A percentile compares a stretch with the other conserved stretches of the same genome.
These are phyloP conservation scores for Pistacia atlantica DNA, from an alignment of 345 rosid species.

Conservation along the genomic window DNA sequence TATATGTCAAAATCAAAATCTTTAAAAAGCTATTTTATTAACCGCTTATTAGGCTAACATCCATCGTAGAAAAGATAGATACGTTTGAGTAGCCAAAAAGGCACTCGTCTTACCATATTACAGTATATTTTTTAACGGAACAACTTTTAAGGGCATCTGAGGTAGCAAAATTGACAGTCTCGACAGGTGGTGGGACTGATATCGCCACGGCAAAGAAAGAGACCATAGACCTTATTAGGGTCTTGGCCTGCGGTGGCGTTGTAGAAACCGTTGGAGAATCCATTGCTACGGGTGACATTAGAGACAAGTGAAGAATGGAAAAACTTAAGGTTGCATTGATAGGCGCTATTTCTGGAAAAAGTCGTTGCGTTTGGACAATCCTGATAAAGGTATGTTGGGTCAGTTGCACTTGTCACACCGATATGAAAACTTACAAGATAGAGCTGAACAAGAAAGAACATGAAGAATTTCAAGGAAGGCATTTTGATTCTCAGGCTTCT, in stretches of 20 bases:
- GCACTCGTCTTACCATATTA: slow-evolving; percentile 51
- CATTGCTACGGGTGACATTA: slow-evolving; percentile 23
- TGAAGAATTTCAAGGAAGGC: neutral
- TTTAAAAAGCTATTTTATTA: too few relatives aligned
- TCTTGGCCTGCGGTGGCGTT: slow-evolving; percentile 38
- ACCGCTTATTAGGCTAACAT: too few relatives aligned
- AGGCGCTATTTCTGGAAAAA: slow-evolving; percentile 32
- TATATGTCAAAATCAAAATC: slow-evolving; percentile 25
- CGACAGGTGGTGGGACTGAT: slow-evolving; percentile 24
- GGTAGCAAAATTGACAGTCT: slow-evolving; percentile 25
- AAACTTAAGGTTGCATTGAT: slow-evolving; percentile 39
- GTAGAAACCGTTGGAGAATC: slow-evolving; percentile 28
- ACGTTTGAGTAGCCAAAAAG: slow-evolving; percentile 39
- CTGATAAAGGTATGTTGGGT: neutral
- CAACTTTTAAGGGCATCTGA: slow-evolving; percentile 22
- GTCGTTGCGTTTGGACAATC: neutral
- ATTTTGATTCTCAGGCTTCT: neutral
- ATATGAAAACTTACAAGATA: neutral
- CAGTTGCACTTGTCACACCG: neutral
- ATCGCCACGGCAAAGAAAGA: slow-evolving; percentile 50
- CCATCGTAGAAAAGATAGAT: slow-evolving; percentile 19
- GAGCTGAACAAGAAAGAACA: neutral
- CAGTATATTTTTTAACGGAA: slow-evolving; percentile 26
- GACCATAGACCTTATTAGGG: slow-evolving; percentile 27
- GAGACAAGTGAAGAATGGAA: slow-evolving; percentile 38